Evolutionary conservation across 495 filamentous ascomycete species (phyloP).

Genomic region (Annulohypoxylon nitens): DNA sequence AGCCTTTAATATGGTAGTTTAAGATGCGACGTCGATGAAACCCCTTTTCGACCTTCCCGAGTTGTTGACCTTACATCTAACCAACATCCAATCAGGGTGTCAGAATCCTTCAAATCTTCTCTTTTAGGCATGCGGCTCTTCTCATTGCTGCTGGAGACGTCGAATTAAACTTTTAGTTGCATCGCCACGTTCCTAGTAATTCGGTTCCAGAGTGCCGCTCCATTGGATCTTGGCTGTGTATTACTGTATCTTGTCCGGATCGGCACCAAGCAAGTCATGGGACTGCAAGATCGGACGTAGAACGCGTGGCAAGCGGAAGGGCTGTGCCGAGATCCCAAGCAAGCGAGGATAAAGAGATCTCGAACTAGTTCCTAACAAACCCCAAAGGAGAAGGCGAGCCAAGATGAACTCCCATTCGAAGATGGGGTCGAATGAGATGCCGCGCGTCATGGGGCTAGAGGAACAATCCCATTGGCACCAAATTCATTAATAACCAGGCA

Average conservation of each 20-base stretch:
- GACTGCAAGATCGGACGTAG: constrained; percentile 25
- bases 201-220: constrained; percentile 29
- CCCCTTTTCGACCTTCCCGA: constrained; percentile 7
- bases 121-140: constrained; percentile 43
- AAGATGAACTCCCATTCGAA: constrained; percentile 31
- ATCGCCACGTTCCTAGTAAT: constrained; percentile 40
- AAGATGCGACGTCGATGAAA: constrained; percentile 7
- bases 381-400: constrained; percentile 31
- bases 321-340: constrained; percentile 24
- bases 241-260: constrained; percentile 45
- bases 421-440: constrained; percentile 27
- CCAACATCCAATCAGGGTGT: constrained; percentile 25
- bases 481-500: constrained; percentile 30
- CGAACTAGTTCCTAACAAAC: constrained; percentile 19
- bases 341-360: constrained; percentile 24
- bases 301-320: constrained; percentile 29
- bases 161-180: constrained; percentile 47
- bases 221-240: constrained; percentile 42
- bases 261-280: constrained; percentile 17
- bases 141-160: constrained; percentile 24
- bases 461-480: constrained; percentile 36
- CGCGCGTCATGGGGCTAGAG: constrained; percentile 28
- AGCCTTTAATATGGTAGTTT: not conserved
- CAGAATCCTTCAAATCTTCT: constrained; percentile 5
- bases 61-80: constrained; percentile 14